Conservation (phyloP, 345 rosid genomes). For the Zanthoxylum bungeanum region DNA sequence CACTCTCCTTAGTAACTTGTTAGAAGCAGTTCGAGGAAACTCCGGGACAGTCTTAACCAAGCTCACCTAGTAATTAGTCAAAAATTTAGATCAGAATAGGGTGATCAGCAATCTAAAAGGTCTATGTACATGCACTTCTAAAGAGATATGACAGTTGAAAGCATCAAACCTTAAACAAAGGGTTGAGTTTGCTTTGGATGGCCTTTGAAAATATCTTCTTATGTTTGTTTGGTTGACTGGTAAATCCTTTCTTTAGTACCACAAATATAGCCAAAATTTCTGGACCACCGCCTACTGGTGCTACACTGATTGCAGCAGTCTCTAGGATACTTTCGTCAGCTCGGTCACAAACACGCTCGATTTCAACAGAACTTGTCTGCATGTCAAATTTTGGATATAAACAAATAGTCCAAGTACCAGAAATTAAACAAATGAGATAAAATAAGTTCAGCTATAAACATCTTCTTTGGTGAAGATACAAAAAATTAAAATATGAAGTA, state of each 20-base stretch:
- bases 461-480: neutral
- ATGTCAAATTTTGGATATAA: neutral
- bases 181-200: constrained; percentile 75
- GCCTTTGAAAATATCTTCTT: constrained; percentile 54
- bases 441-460: neutral
- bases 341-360: constrained; percentile 68
- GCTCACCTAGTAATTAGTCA: constrained; percentile 52
- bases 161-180: constrained; percentile 70
- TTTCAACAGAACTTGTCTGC: constrained; percentile 93
- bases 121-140: neutral
- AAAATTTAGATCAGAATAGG: neutral
- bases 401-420: neutral
- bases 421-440: neutral
- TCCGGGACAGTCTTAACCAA: constrained; percentile 57
- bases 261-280: constrained; percentile 58
- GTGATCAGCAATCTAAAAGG: neutral
- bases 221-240: constrained; percentile 38
- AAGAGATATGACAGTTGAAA: neutral
- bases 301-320: constrained; percentile 71
- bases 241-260: constrained; percentile 58
- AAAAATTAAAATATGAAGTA: neutral
- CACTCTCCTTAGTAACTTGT: constrained; percentile 74
- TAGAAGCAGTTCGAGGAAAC: constrained; percentile 83
- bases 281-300: constrained; percentile 68
- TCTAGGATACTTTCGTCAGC: constrained; percentile 74